phyloP scores from a whole-genome alignment of 768 basidiomycete species.

The Termitomyces sp. region DNA sequence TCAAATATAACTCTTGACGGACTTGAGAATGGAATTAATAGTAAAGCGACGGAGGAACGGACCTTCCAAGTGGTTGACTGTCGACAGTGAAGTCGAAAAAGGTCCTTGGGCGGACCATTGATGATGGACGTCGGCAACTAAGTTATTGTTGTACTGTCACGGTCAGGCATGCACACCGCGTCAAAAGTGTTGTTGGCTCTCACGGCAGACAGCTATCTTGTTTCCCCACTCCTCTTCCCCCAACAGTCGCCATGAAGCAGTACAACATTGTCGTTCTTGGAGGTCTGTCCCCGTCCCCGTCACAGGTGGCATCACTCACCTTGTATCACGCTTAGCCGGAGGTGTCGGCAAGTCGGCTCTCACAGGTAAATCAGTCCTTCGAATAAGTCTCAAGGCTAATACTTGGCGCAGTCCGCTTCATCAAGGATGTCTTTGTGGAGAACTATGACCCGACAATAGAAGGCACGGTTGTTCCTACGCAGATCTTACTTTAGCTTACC shows the following conservation, averaged over 20 bases:
- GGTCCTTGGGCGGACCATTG: slow-evolving; percentile 55
- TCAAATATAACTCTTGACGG: slow-evolving; percentile 61
- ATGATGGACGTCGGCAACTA: slow-evolving; percentile 8
- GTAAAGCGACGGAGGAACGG: slow-evolving; percentile 7
- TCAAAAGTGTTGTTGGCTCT: slow-evolving; percentile 10
- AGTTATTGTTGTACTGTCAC: slow-evolving; percentile 5
- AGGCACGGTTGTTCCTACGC: slow-evolving; percentile 35
- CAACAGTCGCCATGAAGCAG: slow-evolving; percentile 45
- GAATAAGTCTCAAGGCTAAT: slow-evolving; percentile 1
- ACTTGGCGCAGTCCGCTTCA: slow-evolving; percentile 50
- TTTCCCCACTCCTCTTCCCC: slow-evolving; percentile 3
- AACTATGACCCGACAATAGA: slow-evolving; percentile 83
- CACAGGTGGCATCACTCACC: not conserved
- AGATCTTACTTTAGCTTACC: slow-evolving; percentile 1
- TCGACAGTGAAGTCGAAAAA: slow-evolving; percentile 64
- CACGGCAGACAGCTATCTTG: slow-evolving; percentile 11
- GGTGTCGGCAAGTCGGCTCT: slow-evolving; percentile 88
- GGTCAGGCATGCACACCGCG: not conserved
- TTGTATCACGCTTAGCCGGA: slow-evolving; percentile 46
- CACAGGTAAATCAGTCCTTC: slow-evolving; percentile 34
- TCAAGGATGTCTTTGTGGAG: slow-evolving; percentile 66
- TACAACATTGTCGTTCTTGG: slow-evolving; percentile 79
- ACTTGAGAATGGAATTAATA: not conserved
- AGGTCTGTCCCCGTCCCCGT: slow-evolving; percentile 36
- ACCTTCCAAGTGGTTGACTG: slow-evolving; percentile 51